These are phyloP conservation scores for Stereum hirsutum DNA, from an alignment of 1,284 basidiomycete species.

Conservation along the genomic window DNA sequence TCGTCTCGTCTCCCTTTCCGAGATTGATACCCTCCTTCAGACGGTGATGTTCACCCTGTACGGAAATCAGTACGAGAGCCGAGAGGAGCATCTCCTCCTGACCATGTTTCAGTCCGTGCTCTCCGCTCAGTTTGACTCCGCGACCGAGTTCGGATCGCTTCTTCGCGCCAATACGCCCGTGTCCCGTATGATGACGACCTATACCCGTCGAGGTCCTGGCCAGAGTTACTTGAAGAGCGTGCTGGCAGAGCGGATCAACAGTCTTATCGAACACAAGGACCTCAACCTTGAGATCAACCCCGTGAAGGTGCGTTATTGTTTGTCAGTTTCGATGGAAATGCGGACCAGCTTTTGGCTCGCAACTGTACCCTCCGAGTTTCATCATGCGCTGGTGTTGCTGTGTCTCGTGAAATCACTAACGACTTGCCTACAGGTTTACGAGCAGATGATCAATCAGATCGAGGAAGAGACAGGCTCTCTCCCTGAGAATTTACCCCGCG, in stretches of 20 bases:
- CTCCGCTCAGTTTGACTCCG: slow-evolving; percentile 96
- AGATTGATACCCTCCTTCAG: slow-evolving; percentile 98
- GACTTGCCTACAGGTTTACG: slow-evolving; percentile 62
- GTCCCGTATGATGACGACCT: slow-evolving; percentile 99
- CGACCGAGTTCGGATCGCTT: slow-evolving; percentile 95
- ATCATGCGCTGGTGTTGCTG: not conserved
- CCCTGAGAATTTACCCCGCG: slow-evolving; percentile 84
- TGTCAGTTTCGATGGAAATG: not conserved
- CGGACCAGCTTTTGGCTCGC: not conserved
- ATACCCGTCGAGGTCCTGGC: slow-evolving; percentile 94
- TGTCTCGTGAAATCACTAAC: not conserved
- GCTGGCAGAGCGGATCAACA: slow-evolving; percentile 95
- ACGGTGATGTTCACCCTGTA: slow-evolving; percentile 99
- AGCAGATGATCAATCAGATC: slow-evolving; percentile 98
- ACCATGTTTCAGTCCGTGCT: slow-evolving; percentile 99
- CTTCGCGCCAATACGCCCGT: slow-evolving; percentile 98
- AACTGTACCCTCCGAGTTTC: not conserved
- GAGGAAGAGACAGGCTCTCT: slow-evolving; percentile 92
- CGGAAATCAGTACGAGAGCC: slow-evolving; percentile 98
- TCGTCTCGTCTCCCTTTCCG: slow-evolving; percentile 90
- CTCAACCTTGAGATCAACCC: slow-evolving; percentile 98
- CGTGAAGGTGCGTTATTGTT: slow-evolving; percentile 61
- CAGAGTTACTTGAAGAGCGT: slow-evolving; percentile 97
- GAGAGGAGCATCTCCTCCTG: slow-evolving; percentile 95
- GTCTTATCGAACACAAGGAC: slow-evolving; percentile 96